Percentiles rank a stretch among this genome's conserved stretches.
Conservation (phyloP, 148 eudicot species). For the Diospyros lotus region DNA sequence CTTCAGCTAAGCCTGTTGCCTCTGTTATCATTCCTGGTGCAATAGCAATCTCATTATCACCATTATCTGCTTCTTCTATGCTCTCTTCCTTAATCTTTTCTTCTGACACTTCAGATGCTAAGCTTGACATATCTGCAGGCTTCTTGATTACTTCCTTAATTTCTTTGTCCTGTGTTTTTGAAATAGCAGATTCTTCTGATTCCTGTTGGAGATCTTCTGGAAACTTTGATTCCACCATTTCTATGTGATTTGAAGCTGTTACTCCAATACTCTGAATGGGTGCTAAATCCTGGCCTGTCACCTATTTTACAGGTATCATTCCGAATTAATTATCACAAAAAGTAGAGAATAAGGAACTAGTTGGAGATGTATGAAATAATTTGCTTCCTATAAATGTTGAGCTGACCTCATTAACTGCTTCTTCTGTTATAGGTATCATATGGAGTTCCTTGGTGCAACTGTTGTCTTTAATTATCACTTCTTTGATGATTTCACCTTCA, state of each 20-base stretch:
- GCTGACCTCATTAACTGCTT: constrained; percentile 20
- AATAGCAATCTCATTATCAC: background rate
- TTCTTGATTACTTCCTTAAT: background rate
- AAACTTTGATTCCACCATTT: background rate
- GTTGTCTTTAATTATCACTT: constrained; percentile 1
- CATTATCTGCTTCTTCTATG: constrained; percentile 5
- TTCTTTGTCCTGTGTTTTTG: constrained; percentile 11
- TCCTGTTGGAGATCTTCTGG: constrained; percentile 18
- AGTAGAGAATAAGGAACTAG: background rate
- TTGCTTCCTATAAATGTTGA: background rate
- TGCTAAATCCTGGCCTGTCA: constrained; percentile 7
- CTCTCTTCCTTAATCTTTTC: constrained; percentile 19
- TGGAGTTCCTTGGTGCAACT: constrained; percentile 4
- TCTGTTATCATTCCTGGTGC: constrained; percentile 7
- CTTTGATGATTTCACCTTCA: constrained; percentile 12
- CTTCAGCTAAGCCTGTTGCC: constrained; percentile 10
- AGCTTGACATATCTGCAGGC: constrained; percentile 8
- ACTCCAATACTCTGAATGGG: constrained; percentile 7
- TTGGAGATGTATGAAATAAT: background rate
- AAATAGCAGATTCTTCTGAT: constrained; percentile 13
- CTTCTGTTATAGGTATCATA: background rate
- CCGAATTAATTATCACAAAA: background rate
- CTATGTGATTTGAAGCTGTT: background rate
- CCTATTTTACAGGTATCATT: constrained; percentile 6
- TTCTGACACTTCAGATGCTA: constrained; percentile 5